Evolutionary conservation across 768 basidiomycete species (phyloP), one percentile per base, ranked within the genome.

Genomic region (Mrakia gelida): DNA sequence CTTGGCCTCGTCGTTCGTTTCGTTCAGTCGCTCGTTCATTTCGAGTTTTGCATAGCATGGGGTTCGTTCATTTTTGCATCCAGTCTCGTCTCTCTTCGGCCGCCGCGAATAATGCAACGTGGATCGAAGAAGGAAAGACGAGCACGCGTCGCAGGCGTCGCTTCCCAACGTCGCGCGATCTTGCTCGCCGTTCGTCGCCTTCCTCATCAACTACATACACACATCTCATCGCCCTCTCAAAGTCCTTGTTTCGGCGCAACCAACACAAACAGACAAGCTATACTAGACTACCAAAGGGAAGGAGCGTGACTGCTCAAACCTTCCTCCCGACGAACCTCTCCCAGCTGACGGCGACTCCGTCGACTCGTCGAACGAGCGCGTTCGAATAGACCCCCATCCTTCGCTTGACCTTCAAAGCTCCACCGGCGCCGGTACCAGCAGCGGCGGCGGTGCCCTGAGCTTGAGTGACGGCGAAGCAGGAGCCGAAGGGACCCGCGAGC

Each of bases 391-490:
- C 41, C 6, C 67, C 67, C 21, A 70, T 70, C 26, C 67, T 34
- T 26, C 26, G 21, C 45, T 45, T 45, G 45, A 45, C 45, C 45
- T 45, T 45, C 45, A 45, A 45, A 45, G 45, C 9, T 15, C 45
- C 45, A 45, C 5, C 15, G 11, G 45, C 1, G 11, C 11, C 45
- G 9, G 11, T 15, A 45, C 15, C 45, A 11, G 45, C 45, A 13
- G 45, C 45, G 32, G 21, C 41, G 67, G 67, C 41, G 3, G 21
- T 18, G 23, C 21, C 67, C 11, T 34, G 34, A 30, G 38, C 16
- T 16, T 70, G 67, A 38, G 67, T 70, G 67, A 70, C 67, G 67
- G 67, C 67, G 38, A 70, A 70, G 67, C 67, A 70, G 26, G 41
- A 45, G 41, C 67, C 67, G 21, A 41, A 43, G 32, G 67, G 34